Evolutionary conservation across 1,139 yeast genomes (phyloP).

Genomic region (Nakaseomyces sp.): DNA sequence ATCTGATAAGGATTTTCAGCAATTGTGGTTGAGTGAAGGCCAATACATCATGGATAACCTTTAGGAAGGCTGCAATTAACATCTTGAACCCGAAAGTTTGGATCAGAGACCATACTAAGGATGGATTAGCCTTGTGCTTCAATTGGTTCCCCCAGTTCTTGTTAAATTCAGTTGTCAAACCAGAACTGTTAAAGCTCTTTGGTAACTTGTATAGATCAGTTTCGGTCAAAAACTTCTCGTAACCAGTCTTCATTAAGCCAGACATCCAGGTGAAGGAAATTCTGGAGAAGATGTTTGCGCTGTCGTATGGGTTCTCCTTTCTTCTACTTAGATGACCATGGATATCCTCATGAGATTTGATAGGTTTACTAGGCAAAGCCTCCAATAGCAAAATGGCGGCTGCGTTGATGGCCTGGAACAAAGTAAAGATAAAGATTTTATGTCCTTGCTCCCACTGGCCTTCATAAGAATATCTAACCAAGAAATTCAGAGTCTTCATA

Average conservation of each 20-base stretch:
- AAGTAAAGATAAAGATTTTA: constrained; percentile 37
- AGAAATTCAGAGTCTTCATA: constrained; percentile 40
- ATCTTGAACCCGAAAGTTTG: constrained; percentile 67
- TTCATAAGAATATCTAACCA: constrained; percentile 39
- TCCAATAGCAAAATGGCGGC: constrained; percentile 48
- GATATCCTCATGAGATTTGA: constrained; percentile 34
- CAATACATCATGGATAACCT: constrained; percentile 65
- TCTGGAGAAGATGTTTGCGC: constrained; percentile 71
- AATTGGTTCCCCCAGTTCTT: constrained; percentile 51
- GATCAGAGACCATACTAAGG: constrained; percentile 54
- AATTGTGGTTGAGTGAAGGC: constrained; percentile 89
- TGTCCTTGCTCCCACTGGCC: constrained; percentile 27
- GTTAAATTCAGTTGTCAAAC: constrained; percentile 44
- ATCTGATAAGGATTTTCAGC: constrained; percentile 61
- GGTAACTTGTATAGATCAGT: constrained; percentile 80
- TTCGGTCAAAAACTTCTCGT: constrained; percentile 60
- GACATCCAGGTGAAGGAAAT: constrained; percentile 91
- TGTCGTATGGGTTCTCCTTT: constrained; percentile 57
- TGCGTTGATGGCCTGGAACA: constrained; percentile 44
- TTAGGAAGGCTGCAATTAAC: constrained; percentile 66
- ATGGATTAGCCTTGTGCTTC: constrained; percentile 43
- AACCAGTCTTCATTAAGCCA: constrained; percentile 79
- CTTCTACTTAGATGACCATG: constrained; percentile 33
- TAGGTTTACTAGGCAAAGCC: constrained; percentile 41
- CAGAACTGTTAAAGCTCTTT: constrained; percentile 45